These are phyloP conservation scores for Leccinum ponderosum DNA, from an alignment of 1,284 basidiomycete species.

Conservation along the genomic window DNA sequence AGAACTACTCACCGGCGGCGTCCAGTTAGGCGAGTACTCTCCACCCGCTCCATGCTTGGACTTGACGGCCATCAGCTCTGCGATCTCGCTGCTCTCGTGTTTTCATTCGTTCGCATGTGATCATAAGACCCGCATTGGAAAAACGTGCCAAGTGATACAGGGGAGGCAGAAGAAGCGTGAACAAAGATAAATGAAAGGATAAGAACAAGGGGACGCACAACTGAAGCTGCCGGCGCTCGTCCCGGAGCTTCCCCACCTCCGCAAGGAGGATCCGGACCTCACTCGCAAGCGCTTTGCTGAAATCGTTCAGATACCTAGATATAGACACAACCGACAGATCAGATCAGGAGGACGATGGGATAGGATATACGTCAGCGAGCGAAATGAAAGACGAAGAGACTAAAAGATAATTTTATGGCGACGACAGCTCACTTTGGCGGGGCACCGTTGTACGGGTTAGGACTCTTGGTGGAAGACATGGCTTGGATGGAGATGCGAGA, in stretches of 20 bases:
- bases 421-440: constrained; percentile 32
- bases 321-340: background rate
- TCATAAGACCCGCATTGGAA: background rate
- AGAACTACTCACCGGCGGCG: constrained; percentile 44
- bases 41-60: constrained; percentile 72
- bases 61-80: constrained; percentile 73
- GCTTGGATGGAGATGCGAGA: constrained; percentile 9
- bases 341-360: background rate
- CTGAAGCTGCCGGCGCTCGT: constrained; percentile 68
- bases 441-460: constrained; percentile 31
- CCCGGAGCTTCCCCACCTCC: constrained; percentile 74
- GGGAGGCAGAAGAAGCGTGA: background rate
- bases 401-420: background rate
- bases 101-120: background rate
- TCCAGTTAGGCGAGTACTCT: constrained; percentile 69
- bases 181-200: background rate
- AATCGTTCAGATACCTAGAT: constrained; percentile 66
- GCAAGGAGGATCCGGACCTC: constrained; percentile 61
- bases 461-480: constrained; percentile 36
- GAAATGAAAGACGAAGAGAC: background rate
- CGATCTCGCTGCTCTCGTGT: constrained; percentile 57
- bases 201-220: constrained; percentile 47
- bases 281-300: constrained; percentile 61
- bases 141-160: background rate
- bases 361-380: constrained; percentile 10